phyloP scores from a whole-genome alignment of 495 filamentous ascomycete species.

The Daldinia childiae region DNA sequence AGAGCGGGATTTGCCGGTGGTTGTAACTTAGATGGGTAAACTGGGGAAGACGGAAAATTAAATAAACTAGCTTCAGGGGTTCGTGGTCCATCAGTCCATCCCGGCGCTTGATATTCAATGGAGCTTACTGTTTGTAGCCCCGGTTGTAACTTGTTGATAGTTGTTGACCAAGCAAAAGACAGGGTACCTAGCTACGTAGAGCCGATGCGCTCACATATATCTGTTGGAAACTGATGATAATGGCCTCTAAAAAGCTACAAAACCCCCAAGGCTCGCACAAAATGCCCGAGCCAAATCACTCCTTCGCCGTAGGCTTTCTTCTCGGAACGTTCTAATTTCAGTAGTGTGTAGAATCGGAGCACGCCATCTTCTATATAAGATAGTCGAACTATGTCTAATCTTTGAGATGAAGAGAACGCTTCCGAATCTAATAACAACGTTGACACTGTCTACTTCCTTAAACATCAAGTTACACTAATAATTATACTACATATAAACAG shows the following conservation, averaged over 20 bases:
- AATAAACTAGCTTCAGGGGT: conserved; percentile 36
- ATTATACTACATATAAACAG: neutral
- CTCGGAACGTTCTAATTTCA: neutral
- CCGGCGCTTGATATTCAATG: conserved; percentile 28
- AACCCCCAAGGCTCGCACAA: conserved; percentile 9
- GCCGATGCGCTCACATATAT: conserved; percentile 23
- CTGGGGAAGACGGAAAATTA: conserved; percentile 35
- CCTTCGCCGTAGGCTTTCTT: conserved; percentile 8
- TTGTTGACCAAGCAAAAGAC: conserved; percentile 20
- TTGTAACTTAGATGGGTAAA: conserved; percentile 17
- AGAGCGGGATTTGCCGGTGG: conserved; percentile 35
- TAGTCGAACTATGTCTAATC: neutral
- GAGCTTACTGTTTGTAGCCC: conserved; percentile 36
- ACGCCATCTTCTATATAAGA: conserved; percentile 13
- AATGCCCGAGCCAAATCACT: conserved; percentile 13
- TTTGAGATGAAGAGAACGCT: conserved; percentile 15
- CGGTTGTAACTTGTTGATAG: conserved; percentile 37
- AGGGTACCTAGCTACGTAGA: conserved; percentile 7
- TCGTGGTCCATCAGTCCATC: conserved; percentile 24
- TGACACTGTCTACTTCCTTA: conserved; percentile 1
- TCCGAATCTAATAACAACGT: conserved; percentile 23
- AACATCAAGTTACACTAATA: conserved; percentile 1
- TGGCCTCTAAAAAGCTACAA: conserved; percentile 7
- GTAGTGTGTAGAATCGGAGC: conserved; percentile 9
- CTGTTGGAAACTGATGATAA: conserved; percentile 26